These are phyloP conservation scores for Cystobasidium sp. DNA, from an alignment of 1,284 basidiomycete species.

Conservation along the genomic window DNA sequence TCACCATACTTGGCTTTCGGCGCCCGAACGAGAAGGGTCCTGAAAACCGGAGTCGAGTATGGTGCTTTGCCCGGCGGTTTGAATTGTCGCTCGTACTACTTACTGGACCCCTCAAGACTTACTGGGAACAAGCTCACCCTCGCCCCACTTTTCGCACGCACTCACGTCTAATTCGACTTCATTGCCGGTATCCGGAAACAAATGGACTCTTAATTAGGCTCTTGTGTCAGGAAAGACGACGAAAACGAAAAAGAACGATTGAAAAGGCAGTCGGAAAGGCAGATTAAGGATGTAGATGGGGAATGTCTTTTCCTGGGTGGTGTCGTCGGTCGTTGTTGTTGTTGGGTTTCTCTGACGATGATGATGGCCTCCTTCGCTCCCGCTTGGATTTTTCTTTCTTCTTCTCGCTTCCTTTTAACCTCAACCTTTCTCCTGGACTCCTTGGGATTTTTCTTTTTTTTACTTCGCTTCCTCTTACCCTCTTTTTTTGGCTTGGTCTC, in stretches of 20 bases:
- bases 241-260: no score
- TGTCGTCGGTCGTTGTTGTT: slow-evolving; percentile 2
- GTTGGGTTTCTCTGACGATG: slow-evolving; percentile 1
- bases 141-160: no score
- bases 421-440: neutral
- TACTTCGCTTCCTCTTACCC: slow-evolving; percentile 3
- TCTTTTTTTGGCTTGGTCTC: no score
- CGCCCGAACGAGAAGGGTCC: slow-evolving; percentile 36
- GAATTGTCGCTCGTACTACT: slow-evolving; percentile 14
- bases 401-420: neutral
- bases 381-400: neutral
- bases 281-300: no score
- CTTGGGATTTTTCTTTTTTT: neutral
- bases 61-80: slow-evolving; percentile 28
- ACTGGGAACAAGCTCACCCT: neutral
- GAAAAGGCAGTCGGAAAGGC: no score
- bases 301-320: neutral
- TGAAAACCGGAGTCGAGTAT: slow-evolving; percentile 5
- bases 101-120: neutral
- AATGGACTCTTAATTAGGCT: no score
- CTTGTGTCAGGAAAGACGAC: no score
- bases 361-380: neutral
- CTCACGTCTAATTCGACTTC: no score
- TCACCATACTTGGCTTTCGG: slow-evolving; percentile 3
- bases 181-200: no score